Evolutionary conservation across 441 rosid genomes (phyloP), one percentile per base, ranked within the genome.

Genomic region (Adansonia grandidieri): DNA sequence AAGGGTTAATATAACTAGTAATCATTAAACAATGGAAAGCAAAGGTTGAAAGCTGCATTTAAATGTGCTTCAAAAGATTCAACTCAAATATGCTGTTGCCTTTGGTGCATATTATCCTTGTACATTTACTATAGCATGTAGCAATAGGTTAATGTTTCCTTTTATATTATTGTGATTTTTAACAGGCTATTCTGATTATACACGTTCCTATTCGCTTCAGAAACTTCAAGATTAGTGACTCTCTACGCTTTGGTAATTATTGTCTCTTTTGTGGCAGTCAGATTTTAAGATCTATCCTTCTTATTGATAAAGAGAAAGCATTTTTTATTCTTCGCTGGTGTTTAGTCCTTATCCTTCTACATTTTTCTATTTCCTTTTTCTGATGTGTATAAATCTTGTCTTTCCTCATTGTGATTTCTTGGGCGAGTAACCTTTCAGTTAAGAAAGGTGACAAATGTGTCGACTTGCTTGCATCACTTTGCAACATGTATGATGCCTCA

Each of bases 401-500:
- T 9, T 57, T 37, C 20, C 48, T 17, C 22, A 24, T 64, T n/a
- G 17, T 83, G 73, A 69, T 79, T 64, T 45, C 14, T 63, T 71
- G 76, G 40, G 24, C 50, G 8, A 78, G 48, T 67, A 80, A 61
- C 88, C 84, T 54, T 89, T 86, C 91, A 96, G 99, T 88, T 67
- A 92, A 73, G 87, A 93, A 88, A 86, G 87, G 87, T 57, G 90
- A 85, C 77, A 89, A 87, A 81, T 93, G 92, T 42, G 85, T 93
- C 65, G 93, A 96, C 84, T 85, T 94, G 86, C 84, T 92, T 82
- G 95, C 92, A 68, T 94, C 98, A 73, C 97, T 96, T 73, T 91
- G 97, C 91, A 84, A 92, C 80, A 88, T 82, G 77, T 88, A 91
- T 83, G 92, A 91, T 56, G 88, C 97, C 28, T 89, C 97, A 15